A percentile compares a stretch with the other conserved stretches of the same genome.
Evolutionary conservation across 1,139 yeast species (phyloP).

Genomic region (Taiozyma sp.): DNA sequence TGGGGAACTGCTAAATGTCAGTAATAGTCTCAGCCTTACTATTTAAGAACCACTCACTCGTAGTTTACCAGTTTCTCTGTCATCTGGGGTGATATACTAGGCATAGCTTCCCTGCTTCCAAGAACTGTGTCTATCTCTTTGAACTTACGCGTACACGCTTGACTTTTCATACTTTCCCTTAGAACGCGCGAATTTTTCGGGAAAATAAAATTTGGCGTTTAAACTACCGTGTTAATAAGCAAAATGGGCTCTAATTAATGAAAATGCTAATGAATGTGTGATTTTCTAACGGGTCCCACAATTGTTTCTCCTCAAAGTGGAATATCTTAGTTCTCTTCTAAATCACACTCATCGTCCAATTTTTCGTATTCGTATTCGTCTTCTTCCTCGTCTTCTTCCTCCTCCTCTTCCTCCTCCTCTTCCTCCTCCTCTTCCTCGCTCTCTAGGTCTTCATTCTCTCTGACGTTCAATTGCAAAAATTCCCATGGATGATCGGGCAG

Average conservation of each 20-base stretch:
- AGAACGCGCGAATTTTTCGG: neutral
- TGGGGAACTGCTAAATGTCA: neutral
- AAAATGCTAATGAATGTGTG: neutral
- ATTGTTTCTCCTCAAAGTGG: neutral
- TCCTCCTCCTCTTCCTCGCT: neutral
- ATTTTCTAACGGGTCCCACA: neutral
- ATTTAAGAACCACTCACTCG: constrained; percentile 3
- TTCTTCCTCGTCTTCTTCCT: neutral
- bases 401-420: neutral
- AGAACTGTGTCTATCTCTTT: neutral
- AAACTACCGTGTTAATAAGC: neutral
- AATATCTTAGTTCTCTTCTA: too few relatives aligned
- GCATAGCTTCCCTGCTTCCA: constrained; percentile 5
- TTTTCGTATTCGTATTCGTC: constrained; percentile 2
- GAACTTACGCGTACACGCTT: neutral
- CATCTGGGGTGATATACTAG: constrained; percentile 12
- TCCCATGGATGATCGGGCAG: constrained; percentile 31
- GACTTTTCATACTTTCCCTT: neutral
- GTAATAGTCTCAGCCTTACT: neutral
- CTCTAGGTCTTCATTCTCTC: constrained; percentile 2
- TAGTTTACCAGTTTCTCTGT: constrained; percentile 6
- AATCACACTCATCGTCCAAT: too few relatives aligned
- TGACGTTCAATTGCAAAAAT: constrained; percentile 18
- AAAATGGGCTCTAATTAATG: neutral
- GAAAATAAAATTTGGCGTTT: neutral